Base-by-base conservation (phyloP, 83 land plant species). In the Thuja plicata region DNA sequence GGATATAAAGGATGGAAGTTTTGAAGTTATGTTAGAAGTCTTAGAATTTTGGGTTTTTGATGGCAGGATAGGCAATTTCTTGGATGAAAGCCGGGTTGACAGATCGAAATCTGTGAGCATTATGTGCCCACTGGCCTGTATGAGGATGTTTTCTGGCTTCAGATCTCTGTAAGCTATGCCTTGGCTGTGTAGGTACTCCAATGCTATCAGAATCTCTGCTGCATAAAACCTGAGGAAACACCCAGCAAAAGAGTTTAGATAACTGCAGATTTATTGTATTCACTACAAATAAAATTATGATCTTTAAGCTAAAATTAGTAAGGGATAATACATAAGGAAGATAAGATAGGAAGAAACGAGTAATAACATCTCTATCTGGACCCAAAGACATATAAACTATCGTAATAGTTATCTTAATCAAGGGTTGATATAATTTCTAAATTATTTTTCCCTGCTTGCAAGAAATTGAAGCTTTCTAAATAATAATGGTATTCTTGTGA, bases 121-220 rank as follows among this genome's bases (percentile, higher is more conserved):
- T 8, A 93, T 87, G 93, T 97, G 99, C 30, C 99, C 99, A 91
- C 94, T 95, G 88, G 87, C 88, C 73, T 96, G 96, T 38, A 97
- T 92, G 84, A 97, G 86, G 45, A 97, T 90, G 78, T 97, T 97
- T 91, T 97, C 99, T 71, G 99, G 99, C 91, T 97, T 97, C 88
- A 97, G 89, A 89, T 97, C 97, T 40, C 99, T 93, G 81, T 96
- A 97, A 1, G 27, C 70, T 60, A 60, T 60, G 2, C 70, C 70
- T 27, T 60, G 70, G 27, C 70, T 21, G 70, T 60, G 70, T 21
- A 60, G n/a, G 70, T 60, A 21, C n/a, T 60, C 27, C 27, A 60
- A 6, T 19, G 70, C 70, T 60, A 60, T 19, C 24, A 60, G 8
- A 60, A 60, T 21, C 70, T 60, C 70, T 21, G 70, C 70, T 60